Evolutionary conservation across 345 rosid genomes (phyloP), one percentile per base, ranked within the genome.

Genomic region (Erysimum cheiranthoides): DNA sequence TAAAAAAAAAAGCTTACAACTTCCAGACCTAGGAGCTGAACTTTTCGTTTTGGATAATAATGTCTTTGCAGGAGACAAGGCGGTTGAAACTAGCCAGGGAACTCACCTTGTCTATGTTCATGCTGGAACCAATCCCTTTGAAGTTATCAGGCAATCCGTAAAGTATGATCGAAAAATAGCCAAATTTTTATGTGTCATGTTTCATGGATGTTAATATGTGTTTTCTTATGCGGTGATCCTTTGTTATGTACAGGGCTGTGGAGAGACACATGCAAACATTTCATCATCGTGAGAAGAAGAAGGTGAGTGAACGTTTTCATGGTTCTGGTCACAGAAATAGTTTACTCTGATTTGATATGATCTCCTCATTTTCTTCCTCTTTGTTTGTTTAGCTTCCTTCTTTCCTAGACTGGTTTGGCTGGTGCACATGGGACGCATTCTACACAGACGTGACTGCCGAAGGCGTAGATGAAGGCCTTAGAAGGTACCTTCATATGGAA

Each of bases 401-500:
- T 71, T 85, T 95, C 79, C 83, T 90, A 38, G 97, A 95, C 75
- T 95, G 98, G 97, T 92, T 95, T 77, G 98, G 99, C 68, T 95
- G 99, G 99, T 95, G 99, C 87, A 95, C 99, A n/a, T 95, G 99
- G 99, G 98, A 95, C 75, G 99, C 99, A 12, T 95, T 90, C 80
- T 95, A 95, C 82, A 90, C 97, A 21, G 96, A 95, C 42, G 98
- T 92, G 78, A 95, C 98, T 14, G 97, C 99, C 0, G 96, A 92
- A 78, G 99, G 97, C 36, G 98, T 92, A 43, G 85, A 89, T 66
- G 89, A 92, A 71, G 99, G 99, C 64, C 98, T 95, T 63, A 86
- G 62, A 78, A 92, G 99, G 99, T 92, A 67, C 51, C 56, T 12
- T 27, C 27, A 51, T 72, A 57, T 70, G 40, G 63, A 52, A 54